Percentiles rank a stretch among this genome's conserved stretches.
phyloP scores from a whole-genome alignment of 768 basidiomycete genomes.

The Sarcodon sp. region DNA sequence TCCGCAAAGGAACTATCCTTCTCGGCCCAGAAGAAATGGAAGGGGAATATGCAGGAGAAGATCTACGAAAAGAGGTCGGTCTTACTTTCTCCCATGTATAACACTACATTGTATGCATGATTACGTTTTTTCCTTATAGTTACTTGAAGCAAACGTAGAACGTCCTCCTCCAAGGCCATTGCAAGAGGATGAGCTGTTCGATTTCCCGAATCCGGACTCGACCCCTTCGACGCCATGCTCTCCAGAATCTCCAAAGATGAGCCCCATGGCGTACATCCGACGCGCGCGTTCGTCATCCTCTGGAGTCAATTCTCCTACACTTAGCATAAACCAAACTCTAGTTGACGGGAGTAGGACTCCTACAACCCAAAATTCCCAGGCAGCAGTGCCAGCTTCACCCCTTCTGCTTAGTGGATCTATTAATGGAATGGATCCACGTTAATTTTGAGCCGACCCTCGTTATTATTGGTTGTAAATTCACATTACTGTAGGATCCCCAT shows the following conservation, averaged over 20 bases:
- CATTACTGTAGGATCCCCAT: too few relatives aligned
- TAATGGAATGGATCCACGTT: too few relatives aligned
- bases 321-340: too few relatives aligned
- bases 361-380: constrained; percentile 18
- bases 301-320: too few relatives aligned
- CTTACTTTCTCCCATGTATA: constrained; percentile 1
- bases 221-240: constrained; percentile 3
- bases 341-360: background rate
- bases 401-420: background rate
- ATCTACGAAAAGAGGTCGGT: constrained; percentile 66
- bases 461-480: too few relatives aligned
- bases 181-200: constrained; percentile 32
- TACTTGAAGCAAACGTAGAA: constrained; percentile 79
- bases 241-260: constrained; percentile 24
- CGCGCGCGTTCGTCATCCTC: constrained; percentile 37
- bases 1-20: constrained; percentile 78
- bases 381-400: background rate
- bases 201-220: constrained; percentile 7
- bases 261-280: constrained; percentile 47
- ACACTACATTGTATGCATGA: background rate
- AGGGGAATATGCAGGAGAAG: constrained; percentile 80
- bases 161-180: constrained; percentile 68
- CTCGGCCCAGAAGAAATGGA: constrained; percentile 82
- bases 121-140: constrained; percentile 23
- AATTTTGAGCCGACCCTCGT: too few relatives aligned